Percentiles rank a stretch among this genome's conserved stretches.
These are phyloP conservation scores for Anethum foeniculum DNA, from an alignment of 140 eudicot genomes.

Conservation along the genomic window DNA sequence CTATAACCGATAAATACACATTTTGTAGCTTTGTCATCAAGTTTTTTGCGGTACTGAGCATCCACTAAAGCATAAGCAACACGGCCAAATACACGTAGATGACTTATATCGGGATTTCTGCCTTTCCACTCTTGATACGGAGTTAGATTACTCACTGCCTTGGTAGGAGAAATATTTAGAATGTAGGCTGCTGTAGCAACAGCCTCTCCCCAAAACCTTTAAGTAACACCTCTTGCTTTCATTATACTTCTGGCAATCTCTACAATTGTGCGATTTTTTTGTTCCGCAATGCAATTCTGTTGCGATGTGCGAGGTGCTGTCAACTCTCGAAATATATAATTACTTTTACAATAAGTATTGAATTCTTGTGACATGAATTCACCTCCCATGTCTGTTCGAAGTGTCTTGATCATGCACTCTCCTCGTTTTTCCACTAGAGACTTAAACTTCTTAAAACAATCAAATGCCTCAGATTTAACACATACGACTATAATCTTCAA, in stretches of 20 bases:
- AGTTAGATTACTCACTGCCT: too few relatives aligned
- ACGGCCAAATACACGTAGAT: too few relatives aligned
- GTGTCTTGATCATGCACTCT: not conserved
- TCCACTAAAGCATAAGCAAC: too few relatives aligned
- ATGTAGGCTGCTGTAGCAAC: not conserved
- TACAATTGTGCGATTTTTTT: not conserved
- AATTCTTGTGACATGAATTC: not conserved
- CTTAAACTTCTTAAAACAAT: not conserved
- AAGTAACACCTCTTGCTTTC: not conserved
- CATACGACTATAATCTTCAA: not conserved
- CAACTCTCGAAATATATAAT: not conserved
- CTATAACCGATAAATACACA: too few relatives aligned
- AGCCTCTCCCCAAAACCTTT: not conserved
- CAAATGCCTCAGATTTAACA: not conserved
- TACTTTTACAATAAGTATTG: not conserved
- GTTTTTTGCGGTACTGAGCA: too few relatives aligned
- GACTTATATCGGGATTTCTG: too few relatives aligned
- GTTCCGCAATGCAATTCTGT: not conserved
- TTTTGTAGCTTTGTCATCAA: too few relatives aligned
- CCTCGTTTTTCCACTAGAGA: not conserved
- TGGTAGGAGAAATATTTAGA: not conserved
- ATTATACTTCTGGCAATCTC: not conserved
- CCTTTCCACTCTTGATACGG: too few relatives aligned
- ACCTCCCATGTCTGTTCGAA: not conserved
- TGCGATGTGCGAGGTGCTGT: not conserved